Percentiles rank a stretch among this genome's conserved stretches.
Evolutionary conservation across 495 filamentous ascomycete genomes (phyloP).

Genomic region (Halenospora varia): DNA sequence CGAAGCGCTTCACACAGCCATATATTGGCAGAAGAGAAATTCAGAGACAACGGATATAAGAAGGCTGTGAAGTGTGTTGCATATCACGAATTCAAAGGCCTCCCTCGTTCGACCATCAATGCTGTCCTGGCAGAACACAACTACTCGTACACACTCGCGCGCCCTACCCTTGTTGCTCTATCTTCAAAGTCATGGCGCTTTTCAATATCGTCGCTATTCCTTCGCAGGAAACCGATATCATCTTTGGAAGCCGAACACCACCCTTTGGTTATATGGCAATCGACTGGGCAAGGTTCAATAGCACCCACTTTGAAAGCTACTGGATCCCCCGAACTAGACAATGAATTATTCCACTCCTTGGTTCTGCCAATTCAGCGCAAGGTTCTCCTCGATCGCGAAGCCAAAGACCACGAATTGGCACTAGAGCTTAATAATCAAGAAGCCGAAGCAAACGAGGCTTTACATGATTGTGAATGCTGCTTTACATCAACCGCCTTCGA

Average conservation of each 20-base stretch:
- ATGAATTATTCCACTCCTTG: slow-evolving; percentile 66
- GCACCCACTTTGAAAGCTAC: slow-evolving; percentile 64
- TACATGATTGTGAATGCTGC: slow-evolving; percentile 92
- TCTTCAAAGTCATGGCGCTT: slow-evolving; percentile 83
- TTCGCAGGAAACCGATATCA: slow-evolving; percentile 60
- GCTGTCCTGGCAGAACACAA: slow-evolving; percentile 91
- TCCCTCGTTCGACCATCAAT: slow-evolving; percentile 75
- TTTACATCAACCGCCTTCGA: slow-evolving; percentile 76
- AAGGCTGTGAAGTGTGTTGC: slow-evolving; percentile 57
- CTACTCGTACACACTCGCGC: slow-evolving; percentile 75
- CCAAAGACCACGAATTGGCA: slow-evolving; percentile 60
- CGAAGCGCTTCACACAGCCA: slow-evolving; percentile 20
- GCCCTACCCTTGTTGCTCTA: slow-evolving; percentile 69
- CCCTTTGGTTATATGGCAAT: slow-evolving; percentile 62
- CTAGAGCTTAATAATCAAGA: slow-evolving; percentile 67
- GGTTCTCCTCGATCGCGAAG: slow-evolving; percentile 52
- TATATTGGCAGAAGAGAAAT: slow-evolving; percentile 65
- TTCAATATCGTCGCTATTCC: slow-evolving; percentile 68
- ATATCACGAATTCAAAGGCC: slow-evolving; percentile 75
- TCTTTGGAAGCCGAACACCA: slow-evolving; percentile 49
- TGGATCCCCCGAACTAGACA: slow-evolving; percentile 72
- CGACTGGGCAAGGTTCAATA: slow-evolving; percentile 40
- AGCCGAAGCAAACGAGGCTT: slow-evolving; percentile 62
- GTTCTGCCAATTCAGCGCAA: slow-evolving; percentile 58
- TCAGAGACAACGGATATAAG: slow-evolving; percentile 71